Conservation (phyloP, 345 rosid genomes). For the Pseudoturritis turrita region DNA sequence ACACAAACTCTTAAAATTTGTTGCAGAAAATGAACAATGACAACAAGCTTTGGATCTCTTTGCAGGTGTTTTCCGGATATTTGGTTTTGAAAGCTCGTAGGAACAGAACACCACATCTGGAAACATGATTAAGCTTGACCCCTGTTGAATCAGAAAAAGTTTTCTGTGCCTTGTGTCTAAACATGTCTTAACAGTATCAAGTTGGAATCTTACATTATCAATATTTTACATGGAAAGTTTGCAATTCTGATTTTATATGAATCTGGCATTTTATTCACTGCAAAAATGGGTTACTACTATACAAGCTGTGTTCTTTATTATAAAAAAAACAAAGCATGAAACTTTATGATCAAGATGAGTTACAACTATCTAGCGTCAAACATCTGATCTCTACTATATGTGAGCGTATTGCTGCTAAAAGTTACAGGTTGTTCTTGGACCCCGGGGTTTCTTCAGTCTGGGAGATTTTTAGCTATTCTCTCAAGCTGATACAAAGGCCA, state of each 20-base stretch:
- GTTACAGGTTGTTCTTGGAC: constrained; percentile 22
- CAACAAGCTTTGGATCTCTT: constrained; percentile 3
- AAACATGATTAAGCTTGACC: background rate
- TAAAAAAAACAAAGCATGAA: background rate
- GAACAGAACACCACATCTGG: background rate
- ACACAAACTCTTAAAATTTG: background rate
- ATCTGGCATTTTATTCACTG: constrained; percentile 5
- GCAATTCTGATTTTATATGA: background rate
- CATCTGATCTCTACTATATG: background rate
- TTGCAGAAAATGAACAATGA: background rate
- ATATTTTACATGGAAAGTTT: background rate
- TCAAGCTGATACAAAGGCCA: background rate
- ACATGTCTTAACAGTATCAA: background rate
- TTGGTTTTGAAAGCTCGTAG: constrained; percentile 76
- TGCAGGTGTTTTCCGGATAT: constrained; percentile 89
- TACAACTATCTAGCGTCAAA: constrained; percentile 1
- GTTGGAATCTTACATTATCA: constrained; percentile 1
- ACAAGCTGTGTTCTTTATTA: constrained; percentile 26
- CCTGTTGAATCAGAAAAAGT: background rate
- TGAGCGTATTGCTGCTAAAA: constrained; percentile 4
- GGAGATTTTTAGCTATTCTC: constrained; percentile 18
- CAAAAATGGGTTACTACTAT: background rate
- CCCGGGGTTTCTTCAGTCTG: constrained; percentile 1
- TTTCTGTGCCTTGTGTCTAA: background rate
- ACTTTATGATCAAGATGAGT: constrained; percentile 1